Evolutionary conservation across 1,284 basidiomycete genomes (phyloP).

Genomic region (Fomitopsis pinicola): DNA sequence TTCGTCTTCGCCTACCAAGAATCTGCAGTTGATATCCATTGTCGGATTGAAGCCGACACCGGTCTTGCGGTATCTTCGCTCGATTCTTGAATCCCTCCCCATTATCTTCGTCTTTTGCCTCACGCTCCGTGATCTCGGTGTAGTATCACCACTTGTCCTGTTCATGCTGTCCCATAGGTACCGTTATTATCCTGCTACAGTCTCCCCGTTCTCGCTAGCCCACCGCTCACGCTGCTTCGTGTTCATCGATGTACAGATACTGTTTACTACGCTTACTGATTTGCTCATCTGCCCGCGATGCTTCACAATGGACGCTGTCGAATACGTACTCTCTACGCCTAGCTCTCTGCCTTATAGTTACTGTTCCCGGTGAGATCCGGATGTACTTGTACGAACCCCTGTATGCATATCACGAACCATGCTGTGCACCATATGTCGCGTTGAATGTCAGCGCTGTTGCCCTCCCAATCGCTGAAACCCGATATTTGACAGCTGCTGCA

Average conservation of each 20-base stretch:
- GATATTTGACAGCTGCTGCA: too few relatives aligned
- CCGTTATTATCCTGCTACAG: neutral
- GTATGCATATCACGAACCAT: constrained; percentile 1
- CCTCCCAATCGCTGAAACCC: too few relatives aligned
- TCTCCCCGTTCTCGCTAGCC: neutral
- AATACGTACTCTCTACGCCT: neutral
- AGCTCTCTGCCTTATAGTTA: neutral
- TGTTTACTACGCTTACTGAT: neutral
- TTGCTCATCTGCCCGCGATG: neutral
- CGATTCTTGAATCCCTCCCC: neutral
- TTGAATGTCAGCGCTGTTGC: too few relatives aligned
- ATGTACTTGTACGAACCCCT: constrained; percentile 1
- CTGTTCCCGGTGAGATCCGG: neutral
- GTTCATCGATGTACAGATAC: neutral
- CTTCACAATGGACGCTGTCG: neutral
- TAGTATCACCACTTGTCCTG: neutral
- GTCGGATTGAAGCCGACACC: neutral
- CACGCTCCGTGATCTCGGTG: neutral
- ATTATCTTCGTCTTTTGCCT: neutral
- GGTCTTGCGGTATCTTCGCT: neutral
- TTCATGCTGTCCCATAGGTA: constrained; percentile 1
- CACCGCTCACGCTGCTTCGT: neutral
- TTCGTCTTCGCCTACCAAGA: neutral
- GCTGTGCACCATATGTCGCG: neutral
- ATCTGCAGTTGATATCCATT: neutral